phyloP scores from a whole-genome alignment of 2,329 filamentous ascomycete genomes.

The Colletotrichum sp. region DNA sequence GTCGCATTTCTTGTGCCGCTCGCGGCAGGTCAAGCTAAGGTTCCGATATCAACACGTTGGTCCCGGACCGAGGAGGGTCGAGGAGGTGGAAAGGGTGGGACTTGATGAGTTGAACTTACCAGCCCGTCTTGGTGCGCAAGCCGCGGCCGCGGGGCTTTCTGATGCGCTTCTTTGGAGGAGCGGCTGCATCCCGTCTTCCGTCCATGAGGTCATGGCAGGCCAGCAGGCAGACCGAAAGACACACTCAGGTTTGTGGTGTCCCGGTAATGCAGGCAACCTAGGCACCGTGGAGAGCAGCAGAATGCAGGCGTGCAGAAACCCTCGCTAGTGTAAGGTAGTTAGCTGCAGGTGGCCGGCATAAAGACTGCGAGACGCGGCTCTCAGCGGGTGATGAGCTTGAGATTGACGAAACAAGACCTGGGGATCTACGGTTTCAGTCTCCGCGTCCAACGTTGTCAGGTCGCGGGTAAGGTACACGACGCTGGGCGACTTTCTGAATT shows the following conservation, averaged over 20 bases:
- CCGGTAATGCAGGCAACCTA: not conserved
- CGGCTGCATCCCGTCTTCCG: conserved; percentile 1
- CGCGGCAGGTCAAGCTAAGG: conserved; percentile 45
- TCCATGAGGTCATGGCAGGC: conserved; percentile 16
- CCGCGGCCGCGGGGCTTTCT: conserved; percentile 46
- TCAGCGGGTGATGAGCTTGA: not conserved
- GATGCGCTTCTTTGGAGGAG: conserved; percentile 20
- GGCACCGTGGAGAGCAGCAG: not conserved
- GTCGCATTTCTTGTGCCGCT: conserved; percentile 55
- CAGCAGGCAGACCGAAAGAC: not conserved
- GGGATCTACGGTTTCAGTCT: not conserved
- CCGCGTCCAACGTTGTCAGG: not conserved
- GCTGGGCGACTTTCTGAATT: not conserved
- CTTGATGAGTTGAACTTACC: conserved; percentile 25
- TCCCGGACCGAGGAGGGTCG: not conserved
- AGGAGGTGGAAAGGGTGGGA: not conserved
- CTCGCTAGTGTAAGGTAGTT: not conserved
- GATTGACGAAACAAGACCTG: not conserved
- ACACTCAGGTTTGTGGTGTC: not conserved
- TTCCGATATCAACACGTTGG: not conserved
- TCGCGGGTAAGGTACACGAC: not conserved
- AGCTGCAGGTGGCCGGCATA: not conserved
- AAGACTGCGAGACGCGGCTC: conserved; percentile 12
- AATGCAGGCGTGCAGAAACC: not conserved
- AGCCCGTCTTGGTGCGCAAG: conserved; percentile 48